Conservation (phyloP, 176 grass and related monocot species). For the Carex parvula region DNA sequence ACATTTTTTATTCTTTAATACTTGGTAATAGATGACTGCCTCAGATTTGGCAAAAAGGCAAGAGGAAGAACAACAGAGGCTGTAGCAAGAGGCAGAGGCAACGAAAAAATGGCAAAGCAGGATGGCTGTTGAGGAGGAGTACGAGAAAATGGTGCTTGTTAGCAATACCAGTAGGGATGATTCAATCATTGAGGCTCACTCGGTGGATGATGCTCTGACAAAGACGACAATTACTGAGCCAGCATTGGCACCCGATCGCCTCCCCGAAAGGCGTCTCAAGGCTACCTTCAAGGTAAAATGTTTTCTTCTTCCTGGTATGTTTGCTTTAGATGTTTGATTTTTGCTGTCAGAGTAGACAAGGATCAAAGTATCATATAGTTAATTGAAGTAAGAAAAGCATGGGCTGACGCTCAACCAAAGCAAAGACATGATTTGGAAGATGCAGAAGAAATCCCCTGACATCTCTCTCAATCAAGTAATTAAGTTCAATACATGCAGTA, state of each 20-base stretch:
- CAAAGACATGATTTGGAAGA: constrained; percentile 99
- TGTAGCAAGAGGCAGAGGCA: constrained; percentile 55
- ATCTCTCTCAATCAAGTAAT: constrained; percentile 93
- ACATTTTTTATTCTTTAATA: background rate
- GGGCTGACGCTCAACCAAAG: constrained; percentile 77
- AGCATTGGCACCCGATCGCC: constrained; percentile 49
- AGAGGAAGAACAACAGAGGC: constrained; percentile 74
- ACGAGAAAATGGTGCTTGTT: constrained; percentile 74
- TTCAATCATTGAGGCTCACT: constrained; percentile 81
- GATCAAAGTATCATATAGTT: background rate
- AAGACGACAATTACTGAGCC: constrained; percentile 53
- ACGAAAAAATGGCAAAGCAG: constrained; percentile 68
- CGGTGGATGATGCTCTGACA: constrained; percentile 69
- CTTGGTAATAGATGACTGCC: constrained; percentile 47
- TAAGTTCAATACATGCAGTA: no score
- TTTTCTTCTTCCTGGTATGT: background rate
- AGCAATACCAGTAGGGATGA: constrained; percentile 91
- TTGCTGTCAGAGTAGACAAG: background rate
- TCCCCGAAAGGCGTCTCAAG: constrained; percentile 84
- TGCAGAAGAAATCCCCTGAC: constrained; percentile 96
- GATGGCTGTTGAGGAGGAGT: constrained; percentile 78
- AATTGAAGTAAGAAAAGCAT: constrained; percentile 91
- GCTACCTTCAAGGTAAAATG: constrained; percentile 71
- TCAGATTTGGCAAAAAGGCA: constrained; percentile 60
- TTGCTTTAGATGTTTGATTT: background rate